Evolutionary conservation across 2,329 filamentous ascomycete species (phyloP).

Genomic region (Xylaria arbuscula): DNA sequence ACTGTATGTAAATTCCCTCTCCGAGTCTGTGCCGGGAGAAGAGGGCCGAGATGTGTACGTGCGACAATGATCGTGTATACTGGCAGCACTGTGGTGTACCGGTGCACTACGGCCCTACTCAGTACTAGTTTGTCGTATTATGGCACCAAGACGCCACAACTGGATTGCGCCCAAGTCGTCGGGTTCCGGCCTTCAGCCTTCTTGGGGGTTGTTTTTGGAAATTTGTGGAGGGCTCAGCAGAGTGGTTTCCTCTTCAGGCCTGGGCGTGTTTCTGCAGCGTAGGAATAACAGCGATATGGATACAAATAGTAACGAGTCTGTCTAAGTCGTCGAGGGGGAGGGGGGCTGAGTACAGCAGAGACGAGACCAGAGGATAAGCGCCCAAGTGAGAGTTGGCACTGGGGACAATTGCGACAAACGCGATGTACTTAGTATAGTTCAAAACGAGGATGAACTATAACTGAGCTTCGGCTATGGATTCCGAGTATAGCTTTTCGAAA

Average conservation of each 20-base stretch:
- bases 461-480: neutral
- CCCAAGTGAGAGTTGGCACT: conserved; percentile 9
- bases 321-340: conserved; percentile 8
- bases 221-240: conserved; percentile 31
- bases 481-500: neutral
- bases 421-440: neutral
- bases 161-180: conserved; percentile 19
- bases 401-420: neutral
- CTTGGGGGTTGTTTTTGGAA: conserved; percentile 31
- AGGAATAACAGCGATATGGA: conserved; percentile 4
- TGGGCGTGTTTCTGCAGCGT: conserved; percentile 22
- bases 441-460: neutral
- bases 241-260: conserved; percentile 30
- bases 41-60: conserved; percentile 1
- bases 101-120: neutral
- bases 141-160: conserved; percentile 9
- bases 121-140: neutral
- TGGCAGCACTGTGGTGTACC: neutral
- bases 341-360: neutral
- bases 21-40: conserved; percentile 19
- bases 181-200: conserved; percentile 17
- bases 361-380: conserved; percentile 13
- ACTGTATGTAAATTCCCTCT: conserved; percentile 7
- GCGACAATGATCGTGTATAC: neutral
- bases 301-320: conserved; percentile 24